These are phyloP conservation scores for Inga oerstediana DNA, from an alignment of 306 rosid genomes.

Conservation along the genomic window DNA sequence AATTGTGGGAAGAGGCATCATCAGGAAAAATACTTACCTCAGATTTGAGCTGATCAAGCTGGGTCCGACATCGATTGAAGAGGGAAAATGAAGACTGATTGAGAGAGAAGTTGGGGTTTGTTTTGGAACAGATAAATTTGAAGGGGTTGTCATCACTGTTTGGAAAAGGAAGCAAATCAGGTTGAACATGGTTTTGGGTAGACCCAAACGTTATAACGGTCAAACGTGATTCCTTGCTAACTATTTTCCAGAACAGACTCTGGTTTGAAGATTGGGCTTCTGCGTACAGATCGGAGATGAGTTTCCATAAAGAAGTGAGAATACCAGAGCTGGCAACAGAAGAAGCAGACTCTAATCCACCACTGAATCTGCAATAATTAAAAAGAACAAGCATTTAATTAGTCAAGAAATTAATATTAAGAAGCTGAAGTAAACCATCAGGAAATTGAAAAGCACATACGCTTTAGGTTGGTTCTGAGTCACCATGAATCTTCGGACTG, in stretches of 20 bases:
- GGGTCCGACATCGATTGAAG: not conserved
- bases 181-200: not conserved
- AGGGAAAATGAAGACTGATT: constrained; percentile 38
- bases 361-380: constrained; percentile 51
- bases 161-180: constrained; percentile 30
- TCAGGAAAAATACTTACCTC: constrained; percentile 31
- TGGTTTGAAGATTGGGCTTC: not conserved
- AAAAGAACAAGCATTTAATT: not conserved
- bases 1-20: no score
- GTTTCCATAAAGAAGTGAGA: constrained; percentile 38
- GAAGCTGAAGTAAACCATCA: not conserved
- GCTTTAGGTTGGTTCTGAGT: not conserved
- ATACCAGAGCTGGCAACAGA: constrained; percentile 38
- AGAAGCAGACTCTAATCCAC: constrained; percentile 48
- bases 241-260: constrained; percentile 2
- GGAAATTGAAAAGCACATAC: not conserved
- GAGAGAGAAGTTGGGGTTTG: constrained; percentile 28
- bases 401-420: not conserved
- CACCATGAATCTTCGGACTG: not conserved
- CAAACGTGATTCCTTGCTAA: not conserved
- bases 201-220: constrained; percentile 46
- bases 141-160: constrained; percentile 31
- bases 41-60: constrained; percentile 32
- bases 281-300: not conserved
- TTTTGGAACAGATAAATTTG: constrained; percentile 44